Percentiles rank a stretch among this genome's conserved stretches.
phyloP scores from a whole-genome alignment of 2,329 filamentous ascomycete species.

The Ascochyta clinopodiicola region DNA sequence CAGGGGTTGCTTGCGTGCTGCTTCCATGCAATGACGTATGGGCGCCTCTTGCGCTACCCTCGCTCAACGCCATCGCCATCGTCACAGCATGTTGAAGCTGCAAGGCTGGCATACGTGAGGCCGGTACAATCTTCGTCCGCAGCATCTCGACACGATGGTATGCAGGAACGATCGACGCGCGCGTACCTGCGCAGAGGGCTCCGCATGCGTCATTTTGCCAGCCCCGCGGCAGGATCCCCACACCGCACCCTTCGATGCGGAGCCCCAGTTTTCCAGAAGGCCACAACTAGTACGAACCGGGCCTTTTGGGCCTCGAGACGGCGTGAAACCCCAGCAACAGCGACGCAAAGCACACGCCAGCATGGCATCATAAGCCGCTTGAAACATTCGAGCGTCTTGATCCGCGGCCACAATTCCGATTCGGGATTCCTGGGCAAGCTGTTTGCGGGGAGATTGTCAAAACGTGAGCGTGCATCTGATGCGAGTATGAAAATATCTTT shows the following conservation, averaged over 20 bases:
- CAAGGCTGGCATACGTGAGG: background rate
- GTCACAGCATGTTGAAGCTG: no score
- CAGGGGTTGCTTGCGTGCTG: constrained; percentile 4
- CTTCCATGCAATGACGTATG: constrained; percentile 9
- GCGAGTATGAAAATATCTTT: background rate
- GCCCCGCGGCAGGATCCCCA: constrained; percentile 2
- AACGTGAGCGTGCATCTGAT: constrained; percentile 3
- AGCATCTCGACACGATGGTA: background rate
- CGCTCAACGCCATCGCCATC: background rate
- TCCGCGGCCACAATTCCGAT: background rate
- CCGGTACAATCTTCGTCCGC: background rate
- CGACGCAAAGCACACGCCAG: background rate
- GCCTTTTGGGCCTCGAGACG: background rate
- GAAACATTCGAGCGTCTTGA: background rate
- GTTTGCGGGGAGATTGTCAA: constrained; percentile 7
- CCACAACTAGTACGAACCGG: background rate
- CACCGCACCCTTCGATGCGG: background rate
- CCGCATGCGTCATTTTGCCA: constrained; percentile 2
- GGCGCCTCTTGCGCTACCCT: background rate
- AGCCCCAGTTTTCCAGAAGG: constrained; percentile 11
- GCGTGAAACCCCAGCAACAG: background rate
- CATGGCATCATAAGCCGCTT: background rate
- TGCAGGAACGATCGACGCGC: constrained; percentile 3
- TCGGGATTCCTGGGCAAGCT: background rate
- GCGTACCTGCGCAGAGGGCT: constrained; percentile 11